Evolutionary conservation across 208 protist species (phyloP), one percentile per base, ranked within the genome.

Genomic region (Leishmania aethiopica): DNA sequence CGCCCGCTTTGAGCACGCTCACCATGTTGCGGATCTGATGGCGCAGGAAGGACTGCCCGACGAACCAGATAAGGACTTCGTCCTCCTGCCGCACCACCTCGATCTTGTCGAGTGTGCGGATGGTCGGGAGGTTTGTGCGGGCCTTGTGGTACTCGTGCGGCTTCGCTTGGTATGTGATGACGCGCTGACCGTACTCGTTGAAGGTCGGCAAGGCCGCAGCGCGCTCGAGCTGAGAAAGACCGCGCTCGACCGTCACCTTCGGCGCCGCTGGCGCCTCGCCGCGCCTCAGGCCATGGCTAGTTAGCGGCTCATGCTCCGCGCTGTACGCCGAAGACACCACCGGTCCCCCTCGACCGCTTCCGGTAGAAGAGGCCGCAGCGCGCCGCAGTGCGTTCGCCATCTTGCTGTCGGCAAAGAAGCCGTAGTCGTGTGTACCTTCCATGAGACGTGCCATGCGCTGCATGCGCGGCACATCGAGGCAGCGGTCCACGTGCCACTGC

Each of bases 1-100:
- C 95, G 6, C 74, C 84, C 0, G 92, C 93, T 84, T 95, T 94
- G 67, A 97, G 89, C 55, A 95, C 90, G 59, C 89, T 91, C 78
- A 96, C 95, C 91, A 96, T 96, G 80, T 96, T 92, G 28, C 95
- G 93, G 42, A 97, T 96, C 80, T 97, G 95, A 76, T 96, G 93
- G 19, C 95, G 89, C 53, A 97, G 83, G 69, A 97, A 97, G 13
- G 92, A 96, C 70, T 90, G 78, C 35, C 93, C 95, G 3, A 96
- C 90, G 82, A 95, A 96, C 93, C 95, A 98, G 32, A 98, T 86
- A 0, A 97, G 81, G 7, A 98, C 90, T 75, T 98, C 95, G 72
- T 98, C 95, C 22, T 96, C 95, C 75, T 98, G 95, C 32, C 95
- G 92, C 75, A 95, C 88, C 8, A 98, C 92, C 64, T 94, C 86